Conservation (phyloP, 441 rosid genomes). For the Euphorbia celastroides region DNA sequence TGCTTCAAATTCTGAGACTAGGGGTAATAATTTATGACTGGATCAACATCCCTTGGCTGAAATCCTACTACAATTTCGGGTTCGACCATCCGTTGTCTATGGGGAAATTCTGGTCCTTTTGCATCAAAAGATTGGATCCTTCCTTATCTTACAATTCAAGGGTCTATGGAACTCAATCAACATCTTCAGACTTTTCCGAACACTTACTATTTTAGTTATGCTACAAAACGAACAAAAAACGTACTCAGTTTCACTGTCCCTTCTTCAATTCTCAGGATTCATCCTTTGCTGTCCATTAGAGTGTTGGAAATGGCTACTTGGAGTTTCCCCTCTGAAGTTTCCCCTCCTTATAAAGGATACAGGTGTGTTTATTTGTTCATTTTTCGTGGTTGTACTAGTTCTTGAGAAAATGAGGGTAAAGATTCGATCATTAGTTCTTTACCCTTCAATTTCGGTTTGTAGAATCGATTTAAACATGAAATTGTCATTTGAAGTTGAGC, state of each 20-base stretch:
- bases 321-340: slow-evolving; percentile 57
- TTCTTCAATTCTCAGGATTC: slow-evolving; percentile 71
- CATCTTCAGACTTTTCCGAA: slow-evolving; percentile 64
- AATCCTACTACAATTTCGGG: slow-evolving; percentile 83
- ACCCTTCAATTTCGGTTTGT: background rate
- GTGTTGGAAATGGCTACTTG: slow-evolving; percentile 89
- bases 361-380: slow-evolving; percentile 49
- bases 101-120: slow-evolving; percentile 78
- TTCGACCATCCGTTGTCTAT: slow-evolving; percentile 59
- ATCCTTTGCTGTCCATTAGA: slow-evolving; percentile 79
- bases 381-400: background rate
- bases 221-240: slow-evolving; percentile 71
- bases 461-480: background rate
- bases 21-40: slow-evolving; percentile 88
- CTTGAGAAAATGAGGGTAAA: background rate
- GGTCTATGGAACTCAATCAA: slow-evolving; percentile 58
- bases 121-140: slow-evolving; percentile 93
- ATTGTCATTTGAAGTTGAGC: background rate
- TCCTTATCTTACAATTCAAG: slow-evolving; percentile 92
- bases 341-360: slow-evolving; percentile 89
- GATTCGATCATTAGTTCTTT: background rate
- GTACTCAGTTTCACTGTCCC: slow-evolving; percentile 70
- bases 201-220: slow-evolving; percentile 89
- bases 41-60: slow-evolving; percentile 81
- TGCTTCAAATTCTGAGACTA: slow-evolving; percentile 78